Evolutionary conservation across 371 early-diverging fungal genomes (phyloP).

Genomic region (Mortierella sp.): DNA sequence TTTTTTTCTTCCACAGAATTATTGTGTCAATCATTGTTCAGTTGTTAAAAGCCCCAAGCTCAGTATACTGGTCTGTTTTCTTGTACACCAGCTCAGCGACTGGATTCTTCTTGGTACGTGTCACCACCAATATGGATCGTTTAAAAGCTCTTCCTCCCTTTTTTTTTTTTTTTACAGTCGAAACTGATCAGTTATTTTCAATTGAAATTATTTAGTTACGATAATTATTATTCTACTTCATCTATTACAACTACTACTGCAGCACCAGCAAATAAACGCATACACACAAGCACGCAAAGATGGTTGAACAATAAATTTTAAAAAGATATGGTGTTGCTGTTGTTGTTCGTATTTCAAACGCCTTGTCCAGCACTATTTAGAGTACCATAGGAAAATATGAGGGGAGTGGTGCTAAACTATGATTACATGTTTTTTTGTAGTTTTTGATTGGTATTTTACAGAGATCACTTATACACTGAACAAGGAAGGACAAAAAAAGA

Average conservation of each 20-base stretch:
- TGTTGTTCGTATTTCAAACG: not conserved
- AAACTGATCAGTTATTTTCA: too few relatives aligned
- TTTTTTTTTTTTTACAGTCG: conserved; percentile 9
- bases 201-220: too few relatives aligned
- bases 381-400: not conserved
- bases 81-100: conserved; percentile 83
- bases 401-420: conserved; percentile 11
- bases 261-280: not conserved
- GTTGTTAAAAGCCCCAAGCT: conserved; percentile 63
- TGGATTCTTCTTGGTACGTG: conserved; percentile 85
- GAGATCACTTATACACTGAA: conserved; percentile 3
- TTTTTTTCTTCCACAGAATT: conserved; percentile 66
- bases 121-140: not conserved
- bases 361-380: not conserved
- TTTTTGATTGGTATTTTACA: conserved; percentile 6
- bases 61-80: conserved; percentile 74
- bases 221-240: too few relatives aligned
- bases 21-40: conserved; percentile 69
- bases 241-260: too few relatives aligned
- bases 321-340: not conserved
- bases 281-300: not conserved
- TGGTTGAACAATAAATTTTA: not conserved
- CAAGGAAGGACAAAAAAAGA: not conserved
- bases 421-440: not conserved
- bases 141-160: not conserved